Percentiles rank a stretch among this genome's conserved stretches.
Conservation (phyloP, 2,329 filamentous ascomycete genomes). For the Xylaria digitata region DNA sequence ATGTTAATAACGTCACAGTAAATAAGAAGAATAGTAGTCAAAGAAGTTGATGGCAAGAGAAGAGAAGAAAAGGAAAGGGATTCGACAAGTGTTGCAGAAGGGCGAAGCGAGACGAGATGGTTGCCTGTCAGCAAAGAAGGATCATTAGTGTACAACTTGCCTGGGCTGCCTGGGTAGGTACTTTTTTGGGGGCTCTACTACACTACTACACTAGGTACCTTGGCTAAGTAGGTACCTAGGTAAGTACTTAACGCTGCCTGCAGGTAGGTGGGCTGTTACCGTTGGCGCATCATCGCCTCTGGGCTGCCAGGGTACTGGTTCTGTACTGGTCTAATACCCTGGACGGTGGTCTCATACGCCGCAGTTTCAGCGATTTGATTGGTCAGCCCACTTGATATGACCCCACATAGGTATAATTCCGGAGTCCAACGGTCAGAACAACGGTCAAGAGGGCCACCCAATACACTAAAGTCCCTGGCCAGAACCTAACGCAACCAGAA, state of each 20-base stretch:
- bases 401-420: neutral
- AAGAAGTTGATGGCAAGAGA: conserved; percentile 1
- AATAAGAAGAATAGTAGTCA: conserved; percentile 5
- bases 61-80: neutral
- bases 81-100: neutral
- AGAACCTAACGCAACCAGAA: no score
- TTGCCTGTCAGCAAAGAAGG: conserved; percentile 24
- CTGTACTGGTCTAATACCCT: no score
- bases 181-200: no score
- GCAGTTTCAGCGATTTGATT: conserved; percentile 1
- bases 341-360: conserved; percentile 1
- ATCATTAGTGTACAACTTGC: neutral
- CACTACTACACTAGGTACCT: no score
- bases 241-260: no score
- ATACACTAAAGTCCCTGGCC: no score
- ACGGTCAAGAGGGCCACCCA: no score
- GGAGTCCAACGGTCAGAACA: neutral
- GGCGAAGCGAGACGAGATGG: conserved; percentile 7
- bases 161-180: neutral
- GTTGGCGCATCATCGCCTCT: no score
- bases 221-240: no score
- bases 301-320: conserved; percentile 16
- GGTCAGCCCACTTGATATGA: neutral
- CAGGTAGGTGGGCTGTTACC: no score
- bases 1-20: neutral